phyloP scores from a whole-genome alignment of 1,139 yeast species.

The Schizosaccharomyces versatilis region DNA sequence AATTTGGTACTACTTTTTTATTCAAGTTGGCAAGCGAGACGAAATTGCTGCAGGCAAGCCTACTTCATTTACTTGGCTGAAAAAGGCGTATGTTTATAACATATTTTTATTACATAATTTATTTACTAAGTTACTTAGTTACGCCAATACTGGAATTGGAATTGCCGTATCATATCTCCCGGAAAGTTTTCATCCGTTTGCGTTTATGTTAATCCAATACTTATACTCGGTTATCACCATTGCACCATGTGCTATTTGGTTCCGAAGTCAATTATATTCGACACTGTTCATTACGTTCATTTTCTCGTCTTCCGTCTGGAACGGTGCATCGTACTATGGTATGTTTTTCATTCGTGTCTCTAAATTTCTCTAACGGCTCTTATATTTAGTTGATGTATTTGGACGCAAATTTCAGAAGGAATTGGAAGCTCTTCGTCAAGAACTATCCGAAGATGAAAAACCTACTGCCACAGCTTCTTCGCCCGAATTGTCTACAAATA shows the following conservation, averaged over 20 bases:
- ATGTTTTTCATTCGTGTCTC: neutral
- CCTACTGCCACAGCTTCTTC: neutral
- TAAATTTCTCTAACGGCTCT: neutral
- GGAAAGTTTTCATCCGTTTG: conserved; percentile 60
- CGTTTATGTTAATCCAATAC: conserved; percentile 71
- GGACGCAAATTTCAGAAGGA: conserved; percentile 75
- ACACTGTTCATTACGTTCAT: conserved; percentile 46
- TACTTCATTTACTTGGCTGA: conserved; percentile 69
- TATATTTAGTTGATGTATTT: conserved; percentile 42
- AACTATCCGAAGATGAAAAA: conserved; percentile 24
- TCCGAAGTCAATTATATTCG: conserved; percentile 43
- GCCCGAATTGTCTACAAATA: neutral
- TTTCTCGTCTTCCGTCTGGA: conserved; percentile 59
- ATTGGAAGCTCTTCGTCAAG: conserved; percentile 44
- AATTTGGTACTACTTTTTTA: conserved; percentile 67
- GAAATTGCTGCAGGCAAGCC: conserved; percentile 69
- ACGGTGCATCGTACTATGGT: conserved; percentile 76
- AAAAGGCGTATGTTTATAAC: conserved; percentile 21
- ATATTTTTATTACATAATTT: neutral
- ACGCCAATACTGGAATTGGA: conserved; percentile 46
- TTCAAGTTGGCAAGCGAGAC: conserved; percentile 56
- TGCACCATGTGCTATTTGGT: conserved; percentile 77
- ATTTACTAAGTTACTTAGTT: conserved; percentile 19
- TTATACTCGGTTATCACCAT: conserved; percentile 72
- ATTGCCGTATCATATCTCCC: conserved; percentile 62